A percentile compares a stretch with the other conserved stretches of the same genome.
phyloP scores from a whole-genome alignment of 345 rosid species.

The Gossypium mustelinum region DNA sequence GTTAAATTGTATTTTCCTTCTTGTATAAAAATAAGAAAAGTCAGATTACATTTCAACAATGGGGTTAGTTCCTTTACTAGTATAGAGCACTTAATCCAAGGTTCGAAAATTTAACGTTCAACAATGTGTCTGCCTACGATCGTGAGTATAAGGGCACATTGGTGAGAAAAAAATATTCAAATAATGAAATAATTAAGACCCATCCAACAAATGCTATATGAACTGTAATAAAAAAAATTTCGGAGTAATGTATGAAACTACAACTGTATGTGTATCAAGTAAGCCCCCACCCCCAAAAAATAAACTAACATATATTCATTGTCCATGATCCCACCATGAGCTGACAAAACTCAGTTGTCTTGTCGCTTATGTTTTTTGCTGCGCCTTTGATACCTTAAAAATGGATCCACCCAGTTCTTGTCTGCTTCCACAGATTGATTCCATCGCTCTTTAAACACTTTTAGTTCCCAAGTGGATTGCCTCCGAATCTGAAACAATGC shows the following conservation, averaged over 20 bases:
- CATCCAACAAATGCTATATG: conserved; percentile 6
- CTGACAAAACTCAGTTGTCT: conserved; percentile 1
- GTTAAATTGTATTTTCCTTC: too few relatives aligned
- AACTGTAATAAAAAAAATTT: conserved; percentile 15
- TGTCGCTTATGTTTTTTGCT: conserved; percentile 25
- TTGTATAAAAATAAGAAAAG: too few relatives aligned
- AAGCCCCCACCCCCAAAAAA: conserved; percentile 5
- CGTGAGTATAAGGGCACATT: too few relatives aligned
- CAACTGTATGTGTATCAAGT: conserved; percentile 9
- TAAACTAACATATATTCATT: neutral
- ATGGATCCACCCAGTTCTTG: conserved; percentile 72
- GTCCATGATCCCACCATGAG: neutral
- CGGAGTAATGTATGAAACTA: conserved; percentile 18
- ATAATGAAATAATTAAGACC: conserved; percentile 35
- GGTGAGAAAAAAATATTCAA: conserved; percentile 10
- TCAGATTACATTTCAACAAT: too few relatives aligned
- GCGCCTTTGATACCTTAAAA: conserved; percentile 19
- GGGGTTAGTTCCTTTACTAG: too few relatives aligned
- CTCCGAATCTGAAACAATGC: conserved; percentile 60
- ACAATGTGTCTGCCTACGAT: too few relatives aligned
- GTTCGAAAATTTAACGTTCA: too few relatives aligned
- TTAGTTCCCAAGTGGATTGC: conserved; percentile 86
- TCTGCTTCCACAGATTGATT: conserved; percentile 61
- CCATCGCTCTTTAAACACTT: conserved; percentile 73
- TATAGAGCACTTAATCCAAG: too few relatives aligned